Conservation (phyloP, 208 protist genomes). For the Baffinella frigidus region DNA sequence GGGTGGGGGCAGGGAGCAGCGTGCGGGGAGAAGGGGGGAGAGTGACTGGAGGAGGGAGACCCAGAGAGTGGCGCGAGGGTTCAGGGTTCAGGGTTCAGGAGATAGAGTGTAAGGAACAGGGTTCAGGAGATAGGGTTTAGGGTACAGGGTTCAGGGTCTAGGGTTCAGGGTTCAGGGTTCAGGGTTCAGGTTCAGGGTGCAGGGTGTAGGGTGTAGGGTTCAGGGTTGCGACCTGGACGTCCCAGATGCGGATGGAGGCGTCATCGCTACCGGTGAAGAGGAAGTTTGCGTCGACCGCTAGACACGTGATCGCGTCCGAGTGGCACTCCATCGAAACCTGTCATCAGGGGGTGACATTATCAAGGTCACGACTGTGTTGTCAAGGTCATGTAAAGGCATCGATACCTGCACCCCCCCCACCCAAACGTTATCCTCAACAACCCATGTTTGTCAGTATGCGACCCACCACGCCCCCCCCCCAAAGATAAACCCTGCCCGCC, state of each 20-base stretch:
- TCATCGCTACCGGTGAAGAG: not conserved
- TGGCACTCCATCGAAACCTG: not conserved
- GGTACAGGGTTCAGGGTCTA: not conserved
- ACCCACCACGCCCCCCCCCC: too few relatives aligned
- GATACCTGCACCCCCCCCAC: too few relatives aligned
- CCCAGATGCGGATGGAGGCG: not conserved
- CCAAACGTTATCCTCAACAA: not conserved
- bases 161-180: not conserved
- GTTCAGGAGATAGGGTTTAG: too few relatives aligned
- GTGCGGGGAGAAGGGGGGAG: not conserved
- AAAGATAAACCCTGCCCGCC: too few relatives aligned
- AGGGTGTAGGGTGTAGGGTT: not conserved
- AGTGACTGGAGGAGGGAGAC: not conserved
- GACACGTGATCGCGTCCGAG: not conserved
- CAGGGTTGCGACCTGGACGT: not conserved
- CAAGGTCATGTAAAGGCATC: too few relatives aligned
- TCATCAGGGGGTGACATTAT: too few relatives aligned
- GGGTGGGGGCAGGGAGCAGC: not conserved
- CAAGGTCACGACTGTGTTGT: too few relatives aligned
- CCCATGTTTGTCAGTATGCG: not conserved
- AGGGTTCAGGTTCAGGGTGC: not conserved
- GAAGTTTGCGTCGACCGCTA: constrained; percentile 16
- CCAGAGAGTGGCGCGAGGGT: not conserved
- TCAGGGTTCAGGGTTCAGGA: not conserved
- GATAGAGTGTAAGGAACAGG: not conserved